Percentiles rank a stretch among this genome's conserved stretches.
These are phyloP conservation scores for Spencermartinsiella ligniputridi DNA, from an alignment of 1,139 yeast species.

Conservation along the genomic window DNA sequence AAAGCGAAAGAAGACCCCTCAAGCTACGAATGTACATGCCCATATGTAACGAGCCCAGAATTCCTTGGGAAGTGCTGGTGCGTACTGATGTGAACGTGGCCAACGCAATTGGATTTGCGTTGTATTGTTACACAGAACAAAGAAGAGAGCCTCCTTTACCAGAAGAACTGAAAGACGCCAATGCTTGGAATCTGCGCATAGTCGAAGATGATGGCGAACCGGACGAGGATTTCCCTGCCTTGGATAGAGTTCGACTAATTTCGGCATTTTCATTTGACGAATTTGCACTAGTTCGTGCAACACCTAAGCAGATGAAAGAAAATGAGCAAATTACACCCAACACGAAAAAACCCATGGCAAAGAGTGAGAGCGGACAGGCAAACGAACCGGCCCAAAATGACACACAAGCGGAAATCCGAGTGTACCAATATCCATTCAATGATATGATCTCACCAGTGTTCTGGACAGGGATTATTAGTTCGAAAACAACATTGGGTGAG, in stretches of 20 bases:
- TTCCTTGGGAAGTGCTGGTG: conserved; percentile 37
- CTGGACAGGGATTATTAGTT: conserved; percentile 25
- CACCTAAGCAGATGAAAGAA: conserved; percentile 32
- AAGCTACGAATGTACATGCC: conserved; percentile 38
- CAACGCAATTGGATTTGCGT: conserved; percentile 41
- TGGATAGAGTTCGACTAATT: conserved; percentile 39
- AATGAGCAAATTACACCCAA: conserved; percentile 35
- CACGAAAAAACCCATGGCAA: conserved; percentile 13
- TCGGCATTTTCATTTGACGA: conserved; percentile 43
- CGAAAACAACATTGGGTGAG: conserved; percentile 23
- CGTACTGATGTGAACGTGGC: conserved; percentile 38
- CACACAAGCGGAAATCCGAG: conserved; percentile 14
- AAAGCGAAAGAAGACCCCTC: conserved; percentile 34
- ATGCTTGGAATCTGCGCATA: conserved; percentile 40
- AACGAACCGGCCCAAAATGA: not conserved
- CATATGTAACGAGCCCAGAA: conserved; percentile 29
- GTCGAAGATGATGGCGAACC: conserved; percentile 47
- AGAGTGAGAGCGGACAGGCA: not conserved
- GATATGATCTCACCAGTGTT: conserved; percentile 30
- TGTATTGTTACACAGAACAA: conserved; percentile 33
- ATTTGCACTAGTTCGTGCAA: conserved; percentile 41
- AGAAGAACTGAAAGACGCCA: conserved; percentile 34
- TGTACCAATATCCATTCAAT: conserved; percentile 35
- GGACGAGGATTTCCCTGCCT: conserved; percentile 44
- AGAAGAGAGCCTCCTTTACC: conserved; percentile 30